These are phyloP conservation scores for Chaetomium tenue DNA, from an alignment of 495 filamentous ascomycete species.

Conservation along the genomic window DNA sequence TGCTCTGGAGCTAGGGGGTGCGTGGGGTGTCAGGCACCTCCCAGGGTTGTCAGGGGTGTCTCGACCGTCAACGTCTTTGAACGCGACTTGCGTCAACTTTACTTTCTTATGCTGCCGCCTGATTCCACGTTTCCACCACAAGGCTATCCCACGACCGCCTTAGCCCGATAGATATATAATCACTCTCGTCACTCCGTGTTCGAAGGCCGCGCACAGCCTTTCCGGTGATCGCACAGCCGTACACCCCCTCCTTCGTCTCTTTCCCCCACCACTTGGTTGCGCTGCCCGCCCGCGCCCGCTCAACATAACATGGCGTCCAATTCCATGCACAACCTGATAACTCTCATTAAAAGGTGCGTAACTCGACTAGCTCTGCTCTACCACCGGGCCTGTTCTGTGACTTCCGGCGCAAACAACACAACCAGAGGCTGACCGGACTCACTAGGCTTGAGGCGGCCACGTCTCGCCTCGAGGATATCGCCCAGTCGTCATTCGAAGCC, in stretches of 20 bases:
- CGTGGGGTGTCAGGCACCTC: background rate
- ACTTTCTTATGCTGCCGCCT: background rate
- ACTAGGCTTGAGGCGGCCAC: constrained; percentile 98
- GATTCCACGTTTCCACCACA: background rate
- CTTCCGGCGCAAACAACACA: background rate
- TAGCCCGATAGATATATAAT: background rate
- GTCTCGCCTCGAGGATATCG: constrained; percentile 93
- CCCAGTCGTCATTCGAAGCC: constrained; percentile 64
- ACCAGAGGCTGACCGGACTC: constrained; percentile 27
- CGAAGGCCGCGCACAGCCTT: background rate
- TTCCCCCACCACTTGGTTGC: background rate
- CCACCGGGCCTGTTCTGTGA: background rate
- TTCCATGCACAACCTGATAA: constrained; percentile 89
- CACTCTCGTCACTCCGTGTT: background rate
- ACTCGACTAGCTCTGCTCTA: background rate
- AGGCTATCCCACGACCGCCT: background rate
- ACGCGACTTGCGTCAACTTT: background rate
- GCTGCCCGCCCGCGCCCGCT: constrained; percentile 16
- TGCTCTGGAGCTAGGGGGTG: background rate
- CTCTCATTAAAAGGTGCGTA: constrained; percentile 92
- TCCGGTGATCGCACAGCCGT: background rate
- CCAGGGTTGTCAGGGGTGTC: constrained; percentile 3
- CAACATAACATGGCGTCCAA: constrained; percentile 54
- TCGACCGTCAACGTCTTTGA: constrained; percentile 1
- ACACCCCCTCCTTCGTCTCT: background rate